Evolutionary conservation across 108 stramenopile species (phyloP).

Genomic region (Pseudonitzschia multistriata): DNA sequence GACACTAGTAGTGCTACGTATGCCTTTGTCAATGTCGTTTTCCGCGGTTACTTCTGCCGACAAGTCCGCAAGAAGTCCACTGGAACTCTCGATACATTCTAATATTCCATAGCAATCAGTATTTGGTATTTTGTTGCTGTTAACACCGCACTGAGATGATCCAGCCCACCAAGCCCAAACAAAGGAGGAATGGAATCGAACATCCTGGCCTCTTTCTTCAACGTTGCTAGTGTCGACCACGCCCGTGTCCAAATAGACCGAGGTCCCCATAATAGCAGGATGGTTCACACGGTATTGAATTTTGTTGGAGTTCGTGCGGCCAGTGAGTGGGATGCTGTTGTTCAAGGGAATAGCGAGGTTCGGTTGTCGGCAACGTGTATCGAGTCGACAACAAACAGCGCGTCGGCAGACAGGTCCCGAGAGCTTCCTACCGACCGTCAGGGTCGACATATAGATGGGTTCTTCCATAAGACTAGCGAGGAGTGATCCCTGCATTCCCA

Average conservation of each 20-base stretch:
- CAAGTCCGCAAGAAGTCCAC: slow-evolving; percentile 6
- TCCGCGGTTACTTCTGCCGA: neutral
- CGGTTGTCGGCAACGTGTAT: slow-evolving; percentile 32
- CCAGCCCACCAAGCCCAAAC: slow-evolving; percentile 69
- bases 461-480: slow-evolving; percentile 53
- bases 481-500: slow-evolving; percentile 80
- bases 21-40: neutral
- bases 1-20: neutral
- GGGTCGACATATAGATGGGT: slow-evolving; percentile 57
- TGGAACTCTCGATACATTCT: slow-evolving; percentile 30
- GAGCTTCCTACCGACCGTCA: slow-evolving; percentile 84
- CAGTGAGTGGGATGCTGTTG: neutral
- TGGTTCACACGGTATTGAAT: slow-evolving; percentile 51
- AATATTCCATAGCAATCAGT: slow-evolving; percentile 11
- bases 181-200: slow-evolving; percentile 69
- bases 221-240: slow-evolving; percentile 33
- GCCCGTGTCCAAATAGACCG: slow-evolving; percentile 76
- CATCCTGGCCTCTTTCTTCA: slow-evolving; percentile 65
- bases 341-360: neutral
- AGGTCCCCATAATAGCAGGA: slow-evolving; percentile 78
- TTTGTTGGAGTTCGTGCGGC: neutral
- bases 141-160: slow-evolving; percentile 5
- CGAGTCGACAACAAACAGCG: slow-evolving; percentile 78
- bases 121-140: neutral
- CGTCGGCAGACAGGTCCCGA: slow-evolving; percentile 60